A percentile compares a stretch with the other conserved stretches of the same genome.
These are phyloP conservation scores for Jamesozyma hellenica DNA, from an alignment of 805 yeast species.

Conservation along the genomic window DNA sequence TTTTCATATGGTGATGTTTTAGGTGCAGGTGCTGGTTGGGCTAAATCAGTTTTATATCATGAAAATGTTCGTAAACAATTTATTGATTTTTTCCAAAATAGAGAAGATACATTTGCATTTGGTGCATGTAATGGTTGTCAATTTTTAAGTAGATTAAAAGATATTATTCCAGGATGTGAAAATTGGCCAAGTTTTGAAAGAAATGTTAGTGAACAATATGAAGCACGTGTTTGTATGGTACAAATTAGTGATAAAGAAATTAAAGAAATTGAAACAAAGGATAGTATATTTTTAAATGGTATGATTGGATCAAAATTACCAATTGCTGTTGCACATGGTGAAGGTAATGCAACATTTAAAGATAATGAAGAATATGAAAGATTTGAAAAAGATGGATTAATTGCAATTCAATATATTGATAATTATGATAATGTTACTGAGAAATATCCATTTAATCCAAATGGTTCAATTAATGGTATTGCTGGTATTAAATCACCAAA, in stretches of 20 bases:
- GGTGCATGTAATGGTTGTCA: conserved; percentile 99
- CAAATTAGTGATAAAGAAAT: conserved; percentile 56
- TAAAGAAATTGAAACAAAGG: conserved; percentile 29
- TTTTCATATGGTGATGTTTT: conserved; percentile 97
- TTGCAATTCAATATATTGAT: conserved; percentile 74
- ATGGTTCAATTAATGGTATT: conserved; percentile 89
- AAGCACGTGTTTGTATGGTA: conserved; percentile 86
- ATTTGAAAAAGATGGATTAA: conserved; percentile 45
- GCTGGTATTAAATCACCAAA: conserved; percentile 84
- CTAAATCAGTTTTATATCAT: conserved; percentile 85
- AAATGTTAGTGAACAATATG: conserved; percentile 88
- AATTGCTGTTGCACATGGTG: conserved; percentile 98
- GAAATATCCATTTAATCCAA: conserved; percentile 87
- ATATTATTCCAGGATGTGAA: conserved; percentile 73
- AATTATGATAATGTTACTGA: conserved; percentile 80
- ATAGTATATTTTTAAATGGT: conserved; percentile 64
- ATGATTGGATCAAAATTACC: conserved; percentile 94
- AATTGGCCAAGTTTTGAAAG: conserved; percentile 94
- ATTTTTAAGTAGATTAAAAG: conserved; percentile 77
- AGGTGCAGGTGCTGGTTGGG: conserved; percentile 99
- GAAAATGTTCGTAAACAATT: conserved; percentile 69
- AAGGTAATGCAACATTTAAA: conserved; percentile 78
- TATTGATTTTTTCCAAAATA: conserved; percentile 66
- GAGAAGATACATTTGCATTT: conserved; percentile 88
- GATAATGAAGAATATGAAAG: conserved; percentile 34